A percentile compares a stretch with the other conserved stretches of the same genome.
These are phyloP conservation scores for Zoysia japonica DNA, from an alignment of 176 grass and related monocot species.

Conservation along the genomic window DNA sequence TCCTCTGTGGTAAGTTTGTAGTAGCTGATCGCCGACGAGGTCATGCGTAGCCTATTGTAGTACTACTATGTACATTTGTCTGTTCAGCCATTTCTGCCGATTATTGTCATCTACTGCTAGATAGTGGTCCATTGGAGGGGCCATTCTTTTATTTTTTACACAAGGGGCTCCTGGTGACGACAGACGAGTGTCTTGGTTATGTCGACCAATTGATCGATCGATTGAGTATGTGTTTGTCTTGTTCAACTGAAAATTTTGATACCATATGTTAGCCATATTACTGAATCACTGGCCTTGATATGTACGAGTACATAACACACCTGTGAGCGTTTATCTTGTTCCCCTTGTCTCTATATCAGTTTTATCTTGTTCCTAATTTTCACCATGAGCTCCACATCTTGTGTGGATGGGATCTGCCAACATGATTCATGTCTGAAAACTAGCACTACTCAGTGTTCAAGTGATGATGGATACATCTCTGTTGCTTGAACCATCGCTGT, in stretches of 20 bases:
- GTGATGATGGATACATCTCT: not conserved
- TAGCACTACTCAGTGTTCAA: not conserved
- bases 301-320: not conserved
- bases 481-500: not conserved
- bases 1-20: constrained; percentile 40
- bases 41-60: constrained; percentile 15
- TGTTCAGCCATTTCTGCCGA: constrained; percentile 37
- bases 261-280: not conserved
- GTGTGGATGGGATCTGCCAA: not conserved
- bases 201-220: constrained; percentile 6
- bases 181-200: constrained; percentile 25
- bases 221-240: constrained; percentile 11
- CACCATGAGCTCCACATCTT: too few species aligned
- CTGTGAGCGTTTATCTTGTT: not conserved
- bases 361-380: too few species aligned
- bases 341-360: too few species aligned
- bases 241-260: constrained; percentile 30
- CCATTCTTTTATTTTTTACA: constrained; percentile 11
- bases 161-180: constrained; percentile 21
- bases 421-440: not conserved
- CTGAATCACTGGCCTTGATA: not conserved
- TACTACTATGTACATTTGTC: constrained; percentile 39
- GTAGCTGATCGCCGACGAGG: constrained; percentile 29
- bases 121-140: constrained; percentile 35
- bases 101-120: constrained; percentile 34